Evolutionary conservation across 2,329 filamentous ascomycete species (phyloP).

Genomic region (Neofusicoccum ribis): DNA sequence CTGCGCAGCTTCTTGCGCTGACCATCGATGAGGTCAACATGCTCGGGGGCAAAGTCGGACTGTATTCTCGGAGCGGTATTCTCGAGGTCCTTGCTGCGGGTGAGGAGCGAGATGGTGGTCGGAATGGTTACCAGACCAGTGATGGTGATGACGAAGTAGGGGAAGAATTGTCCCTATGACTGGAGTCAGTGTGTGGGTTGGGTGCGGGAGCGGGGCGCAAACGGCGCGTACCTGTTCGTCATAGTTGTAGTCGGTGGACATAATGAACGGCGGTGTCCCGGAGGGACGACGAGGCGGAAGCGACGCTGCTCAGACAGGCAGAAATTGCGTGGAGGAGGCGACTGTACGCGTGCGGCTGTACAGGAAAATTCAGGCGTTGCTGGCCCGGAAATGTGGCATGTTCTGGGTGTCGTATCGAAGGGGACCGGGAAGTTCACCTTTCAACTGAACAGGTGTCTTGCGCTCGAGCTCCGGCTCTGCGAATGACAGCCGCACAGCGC

Average conservation of each 20-base stretch:
- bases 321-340: neutral
- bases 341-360: neutral
- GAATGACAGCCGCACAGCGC: neutral
- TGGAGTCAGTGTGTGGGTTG: constrained; percentile 22
- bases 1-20: constrained; percentile 86
- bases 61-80: constrained; percentile 80
- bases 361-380: neutral
- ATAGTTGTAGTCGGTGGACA: constrained; percentile 96
- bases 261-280: constrained; percentile 48
- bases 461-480: constrained; percentile 11
- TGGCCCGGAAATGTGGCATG: constrained; percentile 9
- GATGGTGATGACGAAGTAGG: constrained; percentile 95
- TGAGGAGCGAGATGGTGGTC: constrained; percentile 84
- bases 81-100: constrained; percentile 75
- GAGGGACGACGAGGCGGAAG: constrained; percentile 13
- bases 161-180: constrained; percentile 87
- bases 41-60: constrained; percentile 75
- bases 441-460: constrained; percentile 21
- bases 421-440: constrained; percentile 6
- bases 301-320: constrained; percentile 1
- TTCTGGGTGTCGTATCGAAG: neutral
- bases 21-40: constrained; percentile 79
- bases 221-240: constrained; percentile 77
- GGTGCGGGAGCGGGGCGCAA: neutral
- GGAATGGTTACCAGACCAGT: constrained; percentile 84